Evolutionary conservation across 2,329 filamentous ascomycete genomes (phyloP).

Genomic region (Bipolaris victoriae): DNA sequence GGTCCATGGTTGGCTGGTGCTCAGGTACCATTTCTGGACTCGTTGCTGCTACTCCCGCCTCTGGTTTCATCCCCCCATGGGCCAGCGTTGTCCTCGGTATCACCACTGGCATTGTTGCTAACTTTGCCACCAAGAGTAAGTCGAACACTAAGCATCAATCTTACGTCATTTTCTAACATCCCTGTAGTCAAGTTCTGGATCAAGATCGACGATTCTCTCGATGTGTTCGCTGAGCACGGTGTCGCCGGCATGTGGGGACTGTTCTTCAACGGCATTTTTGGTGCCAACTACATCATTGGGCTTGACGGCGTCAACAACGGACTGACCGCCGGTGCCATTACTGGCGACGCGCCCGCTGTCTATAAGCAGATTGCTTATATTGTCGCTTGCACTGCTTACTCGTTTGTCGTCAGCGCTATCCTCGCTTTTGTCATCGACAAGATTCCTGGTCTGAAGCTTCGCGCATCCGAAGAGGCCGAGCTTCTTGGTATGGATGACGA

Average conservation of each 20-base stretch:
- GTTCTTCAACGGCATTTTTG: slow-evolving; percentile 78
- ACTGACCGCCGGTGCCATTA: slow-evolving; percentile 67
- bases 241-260: slow-evolving; percentile 83
- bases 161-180: slow-evolving; percentile 26
- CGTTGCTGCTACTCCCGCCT: slow-evolving; percentile 84
- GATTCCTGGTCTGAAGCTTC: slow-evolving; percentile 78
- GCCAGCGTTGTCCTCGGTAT: slow-evolving; percentile 66
- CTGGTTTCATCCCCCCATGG: slow-evolving; percentile 77
- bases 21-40: slow-evolving; percentile 86
- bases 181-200: slow-evolving; percentile 72
- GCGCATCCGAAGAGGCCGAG: slow-evolving; percentile 81
- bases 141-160: slow-evolving; percentile 31
- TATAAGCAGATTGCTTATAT: slow-evolving; percentile 84
- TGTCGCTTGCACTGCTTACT: slow-evolving; percentile 67
- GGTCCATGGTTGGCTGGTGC: slow-evolving; percentile 93
- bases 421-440: slow-evolving; percentile 77
- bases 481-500: slow-evolving; percentile 88
- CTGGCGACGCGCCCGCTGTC: slow-evolving; percentile 74
- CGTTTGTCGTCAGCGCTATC: slow-evolving; percentile 74
- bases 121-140: slow-evolving; percentile 86
- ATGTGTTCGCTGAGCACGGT: slow-evolving; percentile 90
- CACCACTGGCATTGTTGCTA: slow-evolving; percentile 71
- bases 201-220: slow-evolving; percentile 83
- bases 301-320: slow-evolving; percentile 78
- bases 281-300: slow-evolving; percentile 73